Conservation (phyloP, 2,329 filamentous ascomycete species). For the Laburnicola sp. region DNA sequence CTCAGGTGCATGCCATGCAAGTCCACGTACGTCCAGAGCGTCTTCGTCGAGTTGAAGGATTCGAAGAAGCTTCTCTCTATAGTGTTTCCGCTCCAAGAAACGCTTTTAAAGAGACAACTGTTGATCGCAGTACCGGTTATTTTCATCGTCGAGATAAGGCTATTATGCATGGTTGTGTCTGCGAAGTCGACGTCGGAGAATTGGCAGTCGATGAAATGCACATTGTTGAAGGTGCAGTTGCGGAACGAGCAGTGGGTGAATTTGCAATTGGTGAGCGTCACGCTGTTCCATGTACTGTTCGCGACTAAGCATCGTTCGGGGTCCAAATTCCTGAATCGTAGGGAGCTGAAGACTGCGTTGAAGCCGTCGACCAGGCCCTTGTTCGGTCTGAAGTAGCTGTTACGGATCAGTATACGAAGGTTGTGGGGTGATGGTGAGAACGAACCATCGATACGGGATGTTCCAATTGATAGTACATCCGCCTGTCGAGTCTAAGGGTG, state of each 20-base stretch:
- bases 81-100: too few relatives aligned
- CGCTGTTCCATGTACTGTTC: background rate
- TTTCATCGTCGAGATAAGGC: background rate
- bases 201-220: background rate
- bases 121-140: background rate
- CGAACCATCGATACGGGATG: background rate
- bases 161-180: background rate
- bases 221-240: constrained; percentile 2
- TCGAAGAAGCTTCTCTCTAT: too few relatives aligned
- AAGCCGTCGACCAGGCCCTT: constrained; percentile 2
- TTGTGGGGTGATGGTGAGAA: background rate
- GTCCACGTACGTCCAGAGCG: too few relatives aligned
- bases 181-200: constrained; percentile 6
- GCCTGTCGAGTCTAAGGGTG: background rate
- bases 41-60: too few relatives aligned
- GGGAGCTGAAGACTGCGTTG: background rate
- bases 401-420: background rate
- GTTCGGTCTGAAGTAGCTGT: background rate
- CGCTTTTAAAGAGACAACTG: background rate
- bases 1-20: too few relatives aligned
- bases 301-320: background rate
- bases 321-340: background rate
- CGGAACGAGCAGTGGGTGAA: constrained; percentile 1
- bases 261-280: background rate
- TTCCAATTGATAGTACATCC: background rate